Conservation (phyloP, 1,139 yeast species). For the Yamadazyma oceani region DNA sequence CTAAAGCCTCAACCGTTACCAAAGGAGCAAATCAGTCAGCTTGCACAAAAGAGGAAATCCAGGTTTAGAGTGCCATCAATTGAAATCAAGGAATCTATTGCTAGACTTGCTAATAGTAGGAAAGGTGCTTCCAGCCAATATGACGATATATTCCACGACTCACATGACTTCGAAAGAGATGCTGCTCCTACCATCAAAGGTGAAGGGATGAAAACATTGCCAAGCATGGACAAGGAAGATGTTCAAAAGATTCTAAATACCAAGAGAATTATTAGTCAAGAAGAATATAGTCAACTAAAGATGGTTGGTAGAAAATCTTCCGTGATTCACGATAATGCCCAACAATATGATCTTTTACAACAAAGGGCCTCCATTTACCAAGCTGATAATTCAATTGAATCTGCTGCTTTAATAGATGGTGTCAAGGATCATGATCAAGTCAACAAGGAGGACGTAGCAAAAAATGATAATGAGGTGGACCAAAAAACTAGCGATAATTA, state of each 20-base stretch:
- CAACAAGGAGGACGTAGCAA: neutral
- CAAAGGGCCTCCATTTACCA: slow-evolving; percentile 43
- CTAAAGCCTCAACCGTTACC: slow-evolving; percentile 11
- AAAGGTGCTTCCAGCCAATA: slow-evolving; percentile 37
- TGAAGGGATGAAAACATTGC: slow-evolving; percentile 44
- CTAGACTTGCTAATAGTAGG: slow-evolving; percentile 21
- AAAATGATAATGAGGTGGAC: neutral
- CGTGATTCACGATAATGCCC: slow-evolving; percentile 30
- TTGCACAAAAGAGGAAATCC: slow-evolving; percentile 20
- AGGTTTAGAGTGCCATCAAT: slow-evolving; percentile 46
- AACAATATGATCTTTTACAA: slow-evolving; percentile 32
- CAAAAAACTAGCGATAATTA: slow-evolving; percentile 13
- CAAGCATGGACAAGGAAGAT: slow-evolving; percentile 51
- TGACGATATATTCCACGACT: slow-evolving; percentile 44
- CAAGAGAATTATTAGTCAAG: slow-evolving; percentile 41
- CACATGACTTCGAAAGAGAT: slow-evolving; percentile 8
- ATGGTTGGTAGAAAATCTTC: slow-evolving; percentile 33
- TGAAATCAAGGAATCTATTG: slow-evolving; percentile 40
- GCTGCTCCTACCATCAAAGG: slow-evolving; percentile 38
- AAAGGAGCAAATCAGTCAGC: slow-evolving; percentile 10
- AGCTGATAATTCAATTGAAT: slow-evolving; percentile 29
- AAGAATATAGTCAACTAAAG: slow-evolving; percentile 41
- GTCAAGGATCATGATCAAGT: slow-evolving; percentile 4
- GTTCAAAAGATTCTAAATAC: slow-evolving; percentile 42
- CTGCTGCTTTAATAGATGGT: slow-evolving; percentile 19